Base-by-base conservation (phyloP, 2,329 filamentous ascomycete species). In the Canariomyces notabilis region DNA sequence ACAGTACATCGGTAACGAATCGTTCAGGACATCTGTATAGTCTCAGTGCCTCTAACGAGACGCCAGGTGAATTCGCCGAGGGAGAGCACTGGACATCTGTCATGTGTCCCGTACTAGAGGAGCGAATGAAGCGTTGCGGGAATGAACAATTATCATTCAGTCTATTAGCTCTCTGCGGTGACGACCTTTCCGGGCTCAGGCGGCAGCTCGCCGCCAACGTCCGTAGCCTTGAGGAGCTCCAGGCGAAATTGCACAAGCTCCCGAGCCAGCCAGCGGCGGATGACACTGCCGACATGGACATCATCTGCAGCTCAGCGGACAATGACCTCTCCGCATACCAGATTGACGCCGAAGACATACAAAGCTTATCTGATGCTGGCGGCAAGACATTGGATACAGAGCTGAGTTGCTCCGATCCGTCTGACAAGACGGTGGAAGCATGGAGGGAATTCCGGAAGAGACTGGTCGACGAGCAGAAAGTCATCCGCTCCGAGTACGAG, bases 101-200 rank as follows among this genome's bases (percentile, higher is more conserved):
- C 6, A 85, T 82, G 1, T 75, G 74, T 42, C 76, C 79, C 0
- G 76, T 82, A 7, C 83, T 95, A 44, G 67, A 80, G 42, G 69
- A 72, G 1, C 77, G 85, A 36, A 91, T 94, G 76, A 65, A 73
- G 7, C 74, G 79, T 50, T 82, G 84, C 52, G 77, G 79, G 51
- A 80, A 79, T 26, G 79, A 74, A 9, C 74, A 80, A 42, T 75
- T 87, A 22, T 77, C 83, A n/a, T 94, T 89, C 67, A 89, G 80
- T 52, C 77, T 95, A 31, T 73, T 95, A 39, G 83, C 87, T 19
- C 68, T 95, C 2, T 85, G 84, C 52, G 76, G 78, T 47, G 85
- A 83, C 47, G 82, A 87, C 0, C 64, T 85, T 2, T 57, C 67
- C 11, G 62, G 66, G 3, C 67, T 82, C 9, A 71, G 60, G 48